These are phyloP conservation scores for Suillus discolor DNA, from an alignment of 768 basidiomycete genomes.

Conservation along the genomic window DNA sequence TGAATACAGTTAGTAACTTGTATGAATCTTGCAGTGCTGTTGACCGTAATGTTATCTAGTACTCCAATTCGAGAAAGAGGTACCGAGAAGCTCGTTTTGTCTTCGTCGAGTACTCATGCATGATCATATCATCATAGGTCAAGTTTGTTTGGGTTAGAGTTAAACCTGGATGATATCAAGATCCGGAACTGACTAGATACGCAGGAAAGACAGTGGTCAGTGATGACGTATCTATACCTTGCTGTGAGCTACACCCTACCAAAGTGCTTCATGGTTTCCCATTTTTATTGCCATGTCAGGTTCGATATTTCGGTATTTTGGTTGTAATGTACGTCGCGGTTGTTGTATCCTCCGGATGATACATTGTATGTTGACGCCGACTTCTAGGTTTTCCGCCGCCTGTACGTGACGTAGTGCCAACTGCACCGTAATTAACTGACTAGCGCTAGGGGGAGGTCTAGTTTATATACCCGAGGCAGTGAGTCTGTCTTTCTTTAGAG, in stretches of 20 bases:
- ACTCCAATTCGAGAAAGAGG: conserved; percentile 3
- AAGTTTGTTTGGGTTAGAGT: conserved; percentile 2
- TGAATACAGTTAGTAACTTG: conserved; percentile 1
- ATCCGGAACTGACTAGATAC: not conserved
- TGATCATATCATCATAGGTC: not conserved
- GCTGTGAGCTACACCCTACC: not conserved
- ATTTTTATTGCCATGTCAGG: not conserved
- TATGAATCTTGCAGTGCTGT: not conserved
- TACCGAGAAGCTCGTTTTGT: not conserved
- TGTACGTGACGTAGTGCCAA: not conserved
- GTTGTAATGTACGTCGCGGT: not conserved
- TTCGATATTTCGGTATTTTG: conserved; percentile 1
- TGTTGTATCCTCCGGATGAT: not conserved
- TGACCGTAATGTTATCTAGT: not conserved
- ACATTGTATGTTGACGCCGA: not conserved
- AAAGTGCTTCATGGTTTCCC: not conserved
- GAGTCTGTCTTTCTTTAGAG: not conserved
- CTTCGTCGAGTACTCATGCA: not conserved
- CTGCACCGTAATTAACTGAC: not conserved
- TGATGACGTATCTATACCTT: conserved; percentile 1
- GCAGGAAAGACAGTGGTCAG: not conserved
- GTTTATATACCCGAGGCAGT: not conserved
- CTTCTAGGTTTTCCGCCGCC: not conserved
- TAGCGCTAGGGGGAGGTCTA: not conserved
- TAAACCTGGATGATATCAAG: not conserved